Base-by-base conservation (phyloP, 305 asterid genomes). In the Fraxinus angustifolia region DNA sequence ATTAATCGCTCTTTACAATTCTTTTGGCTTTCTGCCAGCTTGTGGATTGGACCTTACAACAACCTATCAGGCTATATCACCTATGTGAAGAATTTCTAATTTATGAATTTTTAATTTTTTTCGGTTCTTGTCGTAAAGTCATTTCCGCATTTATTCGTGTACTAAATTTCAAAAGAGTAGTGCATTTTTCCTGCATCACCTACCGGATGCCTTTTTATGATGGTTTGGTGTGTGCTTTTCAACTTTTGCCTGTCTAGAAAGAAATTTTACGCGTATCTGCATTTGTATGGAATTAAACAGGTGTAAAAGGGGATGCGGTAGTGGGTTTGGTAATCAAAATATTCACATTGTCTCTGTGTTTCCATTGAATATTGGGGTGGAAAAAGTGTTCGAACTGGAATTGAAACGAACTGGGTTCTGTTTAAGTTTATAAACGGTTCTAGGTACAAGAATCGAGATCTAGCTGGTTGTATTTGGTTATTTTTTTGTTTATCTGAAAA, bases 21-120 rank as follows among this genome's bases (percentile, higher is more conserved):
- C 36, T 67, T 67, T 67, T 28, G 73, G 36, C 36, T 67, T 67
- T 67, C 36, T 67, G 73, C 73, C 73, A 67, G 73, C 73, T 67
- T 67, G 73, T 30, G 31, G 73, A 67, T 67, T 67, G 73, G 36
- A 67, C 19, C 12, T 67, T 30, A 67, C 19, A 28, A 19, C 38
- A 67, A 67, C 19, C 38, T 36, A 36, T 36, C 11, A 36, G 42
- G 42, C 42, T 34, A 34, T 26, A 12, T 67, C 14, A 30, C 8
- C 38, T 26, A 67, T 67, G 73, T 28, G 73, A 11, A 11, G 38
- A 30, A 30, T 28, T 26, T 60, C 30, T 26, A 23, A 7, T 23
- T 67, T 11, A 60, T 21, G 14, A 60, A 60, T 3, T 65, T 26
- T 65, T 65, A 8, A 0, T 8, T 62, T 62, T 21, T 19, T 62